Evolutionary conservation across 129 eudicot species (phyloP).

Genomic region (Pulicaria dysenterica): DNA sequence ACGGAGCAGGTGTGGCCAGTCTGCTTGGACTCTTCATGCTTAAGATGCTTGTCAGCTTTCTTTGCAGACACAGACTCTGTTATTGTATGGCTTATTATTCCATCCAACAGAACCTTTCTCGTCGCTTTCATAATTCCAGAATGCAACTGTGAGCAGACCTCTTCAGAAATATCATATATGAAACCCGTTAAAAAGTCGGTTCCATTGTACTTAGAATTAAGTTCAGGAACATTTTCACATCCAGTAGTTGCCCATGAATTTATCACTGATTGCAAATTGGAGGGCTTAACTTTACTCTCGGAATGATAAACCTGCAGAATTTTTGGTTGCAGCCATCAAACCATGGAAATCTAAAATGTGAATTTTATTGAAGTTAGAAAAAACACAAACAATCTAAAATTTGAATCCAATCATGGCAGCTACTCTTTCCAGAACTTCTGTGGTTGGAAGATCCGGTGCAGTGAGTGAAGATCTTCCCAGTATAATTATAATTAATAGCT

Average conservation of each 20-base stretch:
- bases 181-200: slow-evolving; percentile 33
- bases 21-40: slow-evolving; percentile 41
- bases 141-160: slow-evolving; percentile 78
- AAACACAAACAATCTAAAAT: background rate
- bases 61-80: slow-evolving; percentile 51
- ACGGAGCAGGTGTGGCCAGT: slow-evolving; percentile 42
- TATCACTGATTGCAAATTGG: slow-evolving; percentile 54
- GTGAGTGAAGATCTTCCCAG: background rate
- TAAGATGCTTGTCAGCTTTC: slow-evolving; percentile 54
- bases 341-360: background rate
- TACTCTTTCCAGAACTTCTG: background rate
- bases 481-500: background rate
- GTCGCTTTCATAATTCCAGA: slow-evolving; percentile 83
- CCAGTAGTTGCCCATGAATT: slow-evolving; percentile 51
- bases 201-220: slow-evolving; percentile 31
- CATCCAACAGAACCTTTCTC: slow-evolving; percentile 74
- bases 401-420: background rate
- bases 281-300: slow-evolving; percentile 51
- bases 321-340: background rate
- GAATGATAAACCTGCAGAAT: slow-evolving; percentile 69
- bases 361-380: background rate
- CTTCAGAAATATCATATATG: slow-evolving; percentile 60
- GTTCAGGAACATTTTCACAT: slow-evolving; percentile 28
- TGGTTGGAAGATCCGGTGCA: background rate
- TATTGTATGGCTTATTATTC: slow-evolving; percentile 65